A percentile compares a stretch with the other conserved stretches of the same genome.
These are phyloP conservation scores for Crithidia bombi DNA, from an alignment of 208 protist species.

Conservation along the genomic window DNA sequence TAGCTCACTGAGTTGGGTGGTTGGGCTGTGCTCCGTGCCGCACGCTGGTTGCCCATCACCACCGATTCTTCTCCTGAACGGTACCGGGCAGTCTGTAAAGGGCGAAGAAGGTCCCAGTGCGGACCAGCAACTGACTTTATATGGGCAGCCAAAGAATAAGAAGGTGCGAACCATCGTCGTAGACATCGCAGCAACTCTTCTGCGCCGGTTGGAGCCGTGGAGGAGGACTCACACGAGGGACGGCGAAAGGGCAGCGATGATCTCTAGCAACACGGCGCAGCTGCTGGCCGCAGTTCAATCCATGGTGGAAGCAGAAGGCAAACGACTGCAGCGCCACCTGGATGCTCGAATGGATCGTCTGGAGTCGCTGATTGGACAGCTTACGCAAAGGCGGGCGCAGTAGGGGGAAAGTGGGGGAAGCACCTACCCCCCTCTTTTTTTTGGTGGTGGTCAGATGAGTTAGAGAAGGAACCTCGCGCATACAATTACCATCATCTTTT, in stretches of 20 bases:
- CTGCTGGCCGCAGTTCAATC: conserved; percentile 11
- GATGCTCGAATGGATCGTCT: conserved; percentile 28
- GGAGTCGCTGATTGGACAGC: conserved; percentile 10
- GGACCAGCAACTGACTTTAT: neutral
- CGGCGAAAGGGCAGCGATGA: neutral
- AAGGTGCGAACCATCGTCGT: conserved; percentile 1
- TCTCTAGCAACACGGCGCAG: neutral
- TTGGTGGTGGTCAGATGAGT: too few species aligned
- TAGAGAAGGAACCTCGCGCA: too few species aligned
- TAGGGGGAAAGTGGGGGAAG: neutral
- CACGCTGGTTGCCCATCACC: neutral
- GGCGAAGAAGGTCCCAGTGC: neutral
- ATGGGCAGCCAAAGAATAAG: conserved; percentile 9
- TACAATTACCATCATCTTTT: too few species aligned
- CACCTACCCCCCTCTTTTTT: too few species aligned
- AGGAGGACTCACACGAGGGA: neutral
- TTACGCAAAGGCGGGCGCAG: neutral
- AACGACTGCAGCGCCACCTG: conserved; percentile 21
- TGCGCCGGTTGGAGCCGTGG: conserved; percentile 13
- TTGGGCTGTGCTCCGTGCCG: neutral
- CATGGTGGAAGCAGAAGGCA: conserved; percentile 21
- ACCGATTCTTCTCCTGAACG: conserved; percentile 18
- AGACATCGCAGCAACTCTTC: conserved; percentile 10
- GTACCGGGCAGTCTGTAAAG: neutral
- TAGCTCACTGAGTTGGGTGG: neutral